Percentiles rank a stretch among this genome's conserved stretches.
Conservation (phyloP, 2,329 filamentous ascomycete species). For the Teratosphaeria nubilosa region DNA sequence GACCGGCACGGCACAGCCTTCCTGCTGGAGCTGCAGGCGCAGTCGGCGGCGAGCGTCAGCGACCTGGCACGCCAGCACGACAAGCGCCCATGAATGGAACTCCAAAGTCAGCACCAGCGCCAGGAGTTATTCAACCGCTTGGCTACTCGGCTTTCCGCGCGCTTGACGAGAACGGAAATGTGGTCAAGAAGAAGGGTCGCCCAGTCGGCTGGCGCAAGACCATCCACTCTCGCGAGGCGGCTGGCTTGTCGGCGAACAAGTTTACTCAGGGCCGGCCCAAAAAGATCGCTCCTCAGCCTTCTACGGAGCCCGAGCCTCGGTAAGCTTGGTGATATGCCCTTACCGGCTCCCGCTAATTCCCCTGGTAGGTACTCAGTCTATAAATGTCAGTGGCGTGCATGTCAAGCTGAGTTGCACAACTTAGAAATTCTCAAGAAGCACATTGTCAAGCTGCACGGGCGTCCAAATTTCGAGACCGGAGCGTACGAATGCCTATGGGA, state of each 20-base stretch:
- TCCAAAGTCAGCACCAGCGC: neutral
- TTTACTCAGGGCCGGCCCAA: neutral
- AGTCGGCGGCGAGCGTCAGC: neutral
- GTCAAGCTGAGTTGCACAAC: conserved; percentile 51
- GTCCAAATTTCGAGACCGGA: conserved; percentile 21
- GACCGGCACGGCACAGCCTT: conserved; percentile 26
- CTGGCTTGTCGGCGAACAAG: conserved; percentile 17
- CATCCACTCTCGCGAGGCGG: conserved; percentile 31
- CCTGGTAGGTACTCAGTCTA: conserved; percentile 35
- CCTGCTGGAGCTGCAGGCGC: conserved; percentile 6
- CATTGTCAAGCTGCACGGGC: conserved; percentile 45
- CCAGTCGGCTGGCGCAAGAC: conserved; percentile 42
- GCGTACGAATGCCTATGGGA: conserved; percentile 38
- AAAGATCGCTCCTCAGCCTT: neutral
- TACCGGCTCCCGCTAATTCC: neutral
- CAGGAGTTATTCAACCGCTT: conserved; percentile 6
- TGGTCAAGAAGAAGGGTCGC: conserved; percentile 35
- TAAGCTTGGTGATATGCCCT: neutral
- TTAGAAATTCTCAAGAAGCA: conserved; percentile 50
- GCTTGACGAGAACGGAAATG: conserved; percentile 23
- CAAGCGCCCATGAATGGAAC: neutral
- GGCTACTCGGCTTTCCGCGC: conserved; percentile 36
- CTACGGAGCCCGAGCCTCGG: neutral
- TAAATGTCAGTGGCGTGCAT: conserved; percentile 49
- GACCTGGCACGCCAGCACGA: neutral